phyloP scores from a whole-genome alignment of 345 rosid species.

The Clarkia xantiana region DNA sequence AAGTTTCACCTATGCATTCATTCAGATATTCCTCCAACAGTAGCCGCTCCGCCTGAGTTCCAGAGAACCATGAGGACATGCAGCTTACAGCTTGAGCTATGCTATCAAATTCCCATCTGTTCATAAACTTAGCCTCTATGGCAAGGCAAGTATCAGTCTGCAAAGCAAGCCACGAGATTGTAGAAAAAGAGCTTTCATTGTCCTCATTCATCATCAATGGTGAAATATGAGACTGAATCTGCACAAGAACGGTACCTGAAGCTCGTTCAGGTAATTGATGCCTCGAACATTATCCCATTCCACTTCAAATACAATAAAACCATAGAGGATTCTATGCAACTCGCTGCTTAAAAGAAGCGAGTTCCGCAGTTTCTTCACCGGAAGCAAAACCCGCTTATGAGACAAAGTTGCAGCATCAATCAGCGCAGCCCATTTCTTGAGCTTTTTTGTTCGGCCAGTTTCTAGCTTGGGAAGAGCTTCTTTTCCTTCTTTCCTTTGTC shows the following conservation, averaged over 20 bases:
- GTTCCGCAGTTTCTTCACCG: conserved; percentile 57
- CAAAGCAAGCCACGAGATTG: conserved; percentile 8
- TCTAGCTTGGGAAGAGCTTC: conserved; percentile 21
- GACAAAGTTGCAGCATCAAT: conserved; percentile 49
- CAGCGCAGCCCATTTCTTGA: conserved; percentile 55
- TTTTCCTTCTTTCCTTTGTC: conserved; percentile 26
- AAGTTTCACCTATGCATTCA: conserved; percentile 33
- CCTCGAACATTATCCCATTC: conserved; percentile 76
- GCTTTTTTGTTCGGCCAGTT: conserved; percentile 19
- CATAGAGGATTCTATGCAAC: conserved; percentile 65
- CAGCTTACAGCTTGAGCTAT: conserved; percentile 53
- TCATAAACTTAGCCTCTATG: conserved; percentile 76
- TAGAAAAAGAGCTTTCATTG: neutral
- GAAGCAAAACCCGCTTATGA: conserved; percentile 36
- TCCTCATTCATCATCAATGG: neutral
- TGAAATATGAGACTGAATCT: neutral
- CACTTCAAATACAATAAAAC: conserved; percentile 90
- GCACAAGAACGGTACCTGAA: conserved; percentile 50
- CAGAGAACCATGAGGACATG: conserved; percentile 73
- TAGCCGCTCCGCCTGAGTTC: conserved; percentile 37
- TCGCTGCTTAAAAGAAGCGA: conserved; percentile 45
- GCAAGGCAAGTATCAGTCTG: conserved; percentile 96
- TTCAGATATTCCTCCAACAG: conserved; percentile 45
- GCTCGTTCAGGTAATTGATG: conserved; percentile 79
- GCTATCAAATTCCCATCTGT: conserved; percentile 96